Evolutionary conservation across 1,139 yeast genomes (phyloP).

Genomic region (Yamadazyma spencermartinsiae): DNA sequence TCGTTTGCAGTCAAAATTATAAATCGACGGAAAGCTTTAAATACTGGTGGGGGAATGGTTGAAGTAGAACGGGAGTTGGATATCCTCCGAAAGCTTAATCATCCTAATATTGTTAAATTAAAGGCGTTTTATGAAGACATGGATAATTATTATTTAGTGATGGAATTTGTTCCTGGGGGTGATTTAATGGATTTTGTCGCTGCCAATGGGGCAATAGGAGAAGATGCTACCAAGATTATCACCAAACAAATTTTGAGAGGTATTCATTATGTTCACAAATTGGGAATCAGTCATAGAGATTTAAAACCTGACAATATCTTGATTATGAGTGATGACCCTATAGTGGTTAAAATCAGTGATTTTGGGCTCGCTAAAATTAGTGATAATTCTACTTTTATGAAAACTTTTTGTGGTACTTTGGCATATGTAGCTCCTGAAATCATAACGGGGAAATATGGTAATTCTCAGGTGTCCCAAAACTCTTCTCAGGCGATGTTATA

Average conservation of each 20-base stretch:
- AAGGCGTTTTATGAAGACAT: conserved; percentile 84
- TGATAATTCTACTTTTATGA: conserved; percentile 74
- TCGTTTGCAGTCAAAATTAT: conserved; percentile 90
- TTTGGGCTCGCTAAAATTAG: conserved; percentile 87
- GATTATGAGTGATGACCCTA: conserved; percentile 90
- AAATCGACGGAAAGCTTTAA: conserved; percentile 72
- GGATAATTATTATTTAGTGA: conserved; percentile 78
- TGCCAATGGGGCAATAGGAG: conserved; percentile 87
- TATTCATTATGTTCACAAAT: conserved; percentile 78
- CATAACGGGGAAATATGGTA: conserved; percentile 65
- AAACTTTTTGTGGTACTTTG: conserved; percentile 86
- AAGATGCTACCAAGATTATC: conserved; percentile 84
- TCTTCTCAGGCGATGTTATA: conserved; percentile 41
- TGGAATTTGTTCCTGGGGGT: conserved; percentile 98
- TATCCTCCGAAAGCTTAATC: conserved; percentile 73
- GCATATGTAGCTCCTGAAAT: conserved; percentile 96
- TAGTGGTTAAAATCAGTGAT: conserved; percentile 85
- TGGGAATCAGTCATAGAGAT: conserved; percentile 93
- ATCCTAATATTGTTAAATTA: conserved; percentile 79
- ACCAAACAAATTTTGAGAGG: conserved; percentile 83
- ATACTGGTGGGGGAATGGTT: conserved; percentile 63
- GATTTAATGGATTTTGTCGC: conserved; percentile 96
- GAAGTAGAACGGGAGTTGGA: conserved; percentile 87
- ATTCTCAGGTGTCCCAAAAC: conserved; percentile 18
- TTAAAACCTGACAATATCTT: conserved; percentile 90